Evolutionary conservation across 2,329 filamentous ascomycete species (phyloP).

Genomic region (Curvularia eragrostidis): DNA sequence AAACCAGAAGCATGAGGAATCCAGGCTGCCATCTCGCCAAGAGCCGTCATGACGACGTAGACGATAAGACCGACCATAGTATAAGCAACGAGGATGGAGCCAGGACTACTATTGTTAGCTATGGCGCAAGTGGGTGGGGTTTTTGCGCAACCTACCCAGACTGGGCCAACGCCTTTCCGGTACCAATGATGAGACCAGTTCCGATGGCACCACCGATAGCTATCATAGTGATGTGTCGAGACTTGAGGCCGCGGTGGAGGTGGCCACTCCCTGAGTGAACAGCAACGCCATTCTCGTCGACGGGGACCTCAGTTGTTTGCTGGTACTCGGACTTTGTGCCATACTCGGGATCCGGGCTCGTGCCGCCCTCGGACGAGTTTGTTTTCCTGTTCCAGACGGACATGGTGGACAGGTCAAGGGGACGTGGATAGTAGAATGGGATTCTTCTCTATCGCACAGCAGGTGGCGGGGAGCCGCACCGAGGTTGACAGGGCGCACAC

Average conservation of each 20-base stretch:
- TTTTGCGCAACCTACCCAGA: conserved; percentile 47
- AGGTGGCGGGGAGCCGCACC: conserved; percentile 9
- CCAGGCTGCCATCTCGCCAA: conserved; percentile 87
- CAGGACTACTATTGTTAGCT: conserved; percentile 57
- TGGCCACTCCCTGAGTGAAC: conserved; percentile 41
- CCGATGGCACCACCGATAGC: conserved; percentile 77
- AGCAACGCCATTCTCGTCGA: conserved; percentile 34
- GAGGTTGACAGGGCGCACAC: conserved; percentile 14
- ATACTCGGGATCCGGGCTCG: conserved; percentile 32
- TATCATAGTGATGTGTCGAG: conserved; percentile 66
- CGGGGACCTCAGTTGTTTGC: conserved; percentile 19
- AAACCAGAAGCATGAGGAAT: conserved; percentile 79
- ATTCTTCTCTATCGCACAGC: conserved; percentile 11
- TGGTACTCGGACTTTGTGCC: conserved; percentile 23
- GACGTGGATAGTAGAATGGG: conserved; percentile 3
- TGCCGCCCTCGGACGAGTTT: conserved; percentile 36
- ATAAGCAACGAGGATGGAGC: conserved; percentile 74
- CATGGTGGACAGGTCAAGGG: conserved; percentile 22
- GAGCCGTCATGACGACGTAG: conserved; percentile 79
- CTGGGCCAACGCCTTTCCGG: conserved; percentile 58
- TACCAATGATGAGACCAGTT: conserved; percentile 76
- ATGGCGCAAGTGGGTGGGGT: background rate
- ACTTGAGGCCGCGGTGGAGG: conserved; percentile 61
- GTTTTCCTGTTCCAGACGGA: conserved; percentile 40
- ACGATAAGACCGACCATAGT: conserved; percentile 73